Evolutionary conservation across 495 filamentous ascomycete species (phyloP).

Genomic region (Penicillium alfredii): DNA sequence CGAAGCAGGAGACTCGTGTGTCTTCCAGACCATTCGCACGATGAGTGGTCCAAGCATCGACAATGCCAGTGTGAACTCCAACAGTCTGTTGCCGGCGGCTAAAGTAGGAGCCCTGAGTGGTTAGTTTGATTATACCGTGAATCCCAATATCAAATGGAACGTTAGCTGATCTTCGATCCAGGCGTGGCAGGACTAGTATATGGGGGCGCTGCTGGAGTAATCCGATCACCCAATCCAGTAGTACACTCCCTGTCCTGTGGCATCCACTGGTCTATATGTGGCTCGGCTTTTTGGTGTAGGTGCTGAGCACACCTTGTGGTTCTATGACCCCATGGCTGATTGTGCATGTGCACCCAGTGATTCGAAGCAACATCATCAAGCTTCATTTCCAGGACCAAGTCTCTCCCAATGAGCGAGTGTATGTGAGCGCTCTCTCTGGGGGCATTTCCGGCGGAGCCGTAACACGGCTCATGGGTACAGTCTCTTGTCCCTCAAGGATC

Average conservation of each 20-base stretch:
- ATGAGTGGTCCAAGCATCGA: conserved; percentile 26
- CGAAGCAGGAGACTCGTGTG: too few species aligned
- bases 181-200: conserved; percentile 64
- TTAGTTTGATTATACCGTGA: conserved; percentile 27
- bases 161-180: too few species aligned
- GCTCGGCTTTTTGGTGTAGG: conserved; percentile 71
- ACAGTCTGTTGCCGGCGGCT: conserved; percentile 34
- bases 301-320: conserved; percentile 4
- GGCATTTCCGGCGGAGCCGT: conserved; percentile 58
- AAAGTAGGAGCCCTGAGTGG: conserved; percentile 50
- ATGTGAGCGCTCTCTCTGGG: conserved; percentile 63
- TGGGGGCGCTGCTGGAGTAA: conserved; percentile 62
- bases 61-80: conserved; percentile 10
- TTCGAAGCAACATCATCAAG: conserved; percentile 36
- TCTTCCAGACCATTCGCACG: conserved; percentile 16
- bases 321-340: conserved; percentile 5
- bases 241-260: conserved; percentile 68
- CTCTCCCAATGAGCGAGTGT: conserved; percentile 48
- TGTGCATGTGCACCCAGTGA: conserved; percentile 22
- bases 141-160: too few species aligned
- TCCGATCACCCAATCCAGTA: conserved; percentile 57
- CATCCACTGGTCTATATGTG: conserved; percentile 73
- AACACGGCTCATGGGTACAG: conserved; percentile 60
- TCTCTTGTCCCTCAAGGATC: conserved; percentile 2
- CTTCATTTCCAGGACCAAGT: conserved; percentile 43